phyloP scores from a whole-genome alignment of 2,329 filamentous ascomycete species.

The Blumeria hordei region DNA sequence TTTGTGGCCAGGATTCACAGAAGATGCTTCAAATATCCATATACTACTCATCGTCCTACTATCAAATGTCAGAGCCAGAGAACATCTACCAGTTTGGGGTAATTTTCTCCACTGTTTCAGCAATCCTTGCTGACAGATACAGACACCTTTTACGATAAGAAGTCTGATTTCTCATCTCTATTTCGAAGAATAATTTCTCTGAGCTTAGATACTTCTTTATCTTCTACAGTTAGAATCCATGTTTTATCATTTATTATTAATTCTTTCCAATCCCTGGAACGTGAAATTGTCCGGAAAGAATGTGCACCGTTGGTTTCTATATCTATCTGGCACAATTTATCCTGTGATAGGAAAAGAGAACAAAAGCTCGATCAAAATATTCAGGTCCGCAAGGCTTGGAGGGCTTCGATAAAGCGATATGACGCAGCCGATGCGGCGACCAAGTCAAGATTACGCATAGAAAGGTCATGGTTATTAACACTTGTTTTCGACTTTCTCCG shows the following conservation, averaged over 20 bases:
- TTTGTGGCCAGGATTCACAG: constrained; percentile 79
- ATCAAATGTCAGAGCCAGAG: constrained; percentile 67
- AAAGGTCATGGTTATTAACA: constrained; percentile 80
- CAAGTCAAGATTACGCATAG: constrained; percentile 65
- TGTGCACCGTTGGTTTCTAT: constrained; percentile 90
- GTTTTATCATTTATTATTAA: constrained; percentile 77
- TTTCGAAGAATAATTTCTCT: constrained; percentile 80
- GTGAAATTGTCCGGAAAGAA: constrained; percentile 72
- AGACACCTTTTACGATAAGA: constrained; percentile 54
- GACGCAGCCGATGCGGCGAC: constrained; percentile 61
- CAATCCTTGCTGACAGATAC: constrained; percentile 3
- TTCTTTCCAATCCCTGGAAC: constrained; percentile 86
- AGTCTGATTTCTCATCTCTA: constrained; percentile 64
- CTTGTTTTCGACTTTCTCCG: constrained; percentile 63
- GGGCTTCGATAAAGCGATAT: constrained; percentile 62
- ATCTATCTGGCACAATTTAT: constrained; percentile 83
- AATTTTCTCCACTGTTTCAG: background rate
- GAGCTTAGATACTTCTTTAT: constrained; percentile 47
- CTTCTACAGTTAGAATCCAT: constrained; percentile 45
- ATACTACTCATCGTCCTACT: constrained; percentile 70
- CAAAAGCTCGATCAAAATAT: constrained; percentile 43
- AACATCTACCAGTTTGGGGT: constrained; percentile 76
- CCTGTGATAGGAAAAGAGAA: constrained; percentile 51
- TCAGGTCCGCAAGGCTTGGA: constrained; percentile 76
- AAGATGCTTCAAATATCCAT: constrained; percentile 78